Evolutionary conservation across 2,329 filamentous ascomycete genomes (phyloP), one percentile per base, ranked within the genome.

Genomic region (Sporothrix luriei): DNA sequence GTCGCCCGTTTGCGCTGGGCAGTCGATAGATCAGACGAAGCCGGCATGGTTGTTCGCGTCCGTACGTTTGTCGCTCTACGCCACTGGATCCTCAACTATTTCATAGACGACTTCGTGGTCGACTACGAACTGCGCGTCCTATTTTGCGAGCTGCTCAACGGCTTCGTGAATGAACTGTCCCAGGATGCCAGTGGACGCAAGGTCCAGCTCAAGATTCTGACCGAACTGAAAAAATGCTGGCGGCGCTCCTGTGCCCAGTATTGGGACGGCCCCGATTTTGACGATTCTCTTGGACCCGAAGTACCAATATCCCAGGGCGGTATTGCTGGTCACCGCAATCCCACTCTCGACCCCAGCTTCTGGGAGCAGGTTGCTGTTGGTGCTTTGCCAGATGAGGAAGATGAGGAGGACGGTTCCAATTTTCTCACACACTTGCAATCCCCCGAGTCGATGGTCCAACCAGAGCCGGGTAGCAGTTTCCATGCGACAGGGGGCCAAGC

Each of bases 21-120:
- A 0, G 84, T 97, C 64, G 87, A 87, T 62, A 87, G 92, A 69
- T 82, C 86, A 61, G 92, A 97, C 76, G 93, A 97, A 77, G 88
- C 90, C 70, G 95, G 95, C 51, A 91, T 93, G 77, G 92, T 99
- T 67, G 95, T 97, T n/a, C 88, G 94, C 65, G 96, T 99, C 19
- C 88, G 95, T 54, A 96, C 94, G 0, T 99, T 98, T 81, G 95
- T 97, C 33, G 95, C 95, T 9, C 84, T 98, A 57, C 89, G 95
- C 69, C 95, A 99, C 79, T 99, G 95, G 95, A 94, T 98, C 70
- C 81, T 99, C 72, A 99, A 99, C 78, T 99, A 99, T 79, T 99
- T 98, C 74, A 85, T 92, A 69, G 95, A 99, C 77, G 95, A 99
- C 77, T 99, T 97, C 77, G 87, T 96, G 52, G 80, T 90, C 29